These are phyloP conservation scores for Hyphopichia buzzinii DNA, from an alignment of 1,139 yeast genomes.

Conservation along the genomic window DNA sequence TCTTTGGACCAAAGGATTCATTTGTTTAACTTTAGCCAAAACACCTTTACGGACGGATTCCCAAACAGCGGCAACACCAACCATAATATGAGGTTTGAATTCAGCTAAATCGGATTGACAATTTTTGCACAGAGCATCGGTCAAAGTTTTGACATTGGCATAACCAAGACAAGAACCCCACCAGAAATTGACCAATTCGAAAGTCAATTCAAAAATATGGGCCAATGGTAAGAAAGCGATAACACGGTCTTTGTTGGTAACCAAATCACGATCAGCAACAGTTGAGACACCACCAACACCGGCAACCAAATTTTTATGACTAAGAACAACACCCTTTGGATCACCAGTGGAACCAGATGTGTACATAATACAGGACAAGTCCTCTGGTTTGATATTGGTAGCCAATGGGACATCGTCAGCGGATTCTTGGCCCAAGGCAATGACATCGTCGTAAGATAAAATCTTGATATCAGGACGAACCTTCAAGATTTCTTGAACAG, in stretches of 20 bases:
- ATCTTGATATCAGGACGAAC: constrained; percentile 77
- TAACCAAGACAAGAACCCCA: constrained; percentile 94
- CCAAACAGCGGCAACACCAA: constrained; percentile 99
- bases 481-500: constrained; percentile 55
- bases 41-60: constrained; percentile 95
- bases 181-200: constrained; percentile 74
- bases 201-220: constrained; percentile 89
- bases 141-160: constrained; percentile 88
- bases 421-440: constrained; percentile 58
- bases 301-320: constrained; percentile 74
- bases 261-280: constrained; percentile 54
- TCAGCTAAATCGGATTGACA: constrained; percentile 86
- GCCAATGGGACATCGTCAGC: constrained; percentile 29
- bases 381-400: constrained; percentile 59
- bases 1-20: constrained; percentile 69
- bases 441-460: constrained; percentile 62
- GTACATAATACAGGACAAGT: constrained; percentile 90
- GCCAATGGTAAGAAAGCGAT: constrained; percentile 94
- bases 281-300: constrained; percentile 82
- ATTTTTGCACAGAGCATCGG: constrained; percentile 77
- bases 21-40: constrained; percentile 65
- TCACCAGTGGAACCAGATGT: constrained; percentile 98
- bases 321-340: constrained; percentile 93
- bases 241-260: constrained; percentile 60
- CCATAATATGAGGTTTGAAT: constrained; percentile 91